These are phyloP conservation scores for Polyporus arcularius DNA, from an alignment of 768 basidiomycete species.

Conservation along the genomic window DNA sequence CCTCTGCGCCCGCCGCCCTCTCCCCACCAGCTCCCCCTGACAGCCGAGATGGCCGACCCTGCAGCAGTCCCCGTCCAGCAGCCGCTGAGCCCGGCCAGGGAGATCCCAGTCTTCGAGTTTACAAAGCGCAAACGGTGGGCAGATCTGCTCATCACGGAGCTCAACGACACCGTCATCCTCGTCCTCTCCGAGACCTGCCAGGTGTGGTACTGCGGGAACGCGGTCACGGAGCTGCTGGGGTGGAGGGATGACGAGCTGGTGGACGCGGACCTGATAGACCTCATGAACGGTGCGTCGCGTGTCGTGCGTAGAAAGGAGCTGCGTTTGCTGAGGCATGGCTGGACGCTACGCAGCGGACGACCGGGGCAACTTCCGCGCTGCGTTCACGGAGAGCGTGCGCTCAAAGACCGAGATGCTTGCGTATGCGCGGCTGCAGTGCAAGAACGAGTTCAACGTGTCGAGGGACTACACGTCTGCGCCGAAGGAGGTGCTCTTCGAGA, in stretches of 20 bases:
- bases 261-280: slow-evolving; percentile 62
- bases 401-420: slow-evolving; percentile 52
- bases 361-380: slow-evolving; percentile 42
- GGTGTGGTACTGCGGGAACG: slow-evolving; percentile 69
- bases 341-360: slow-evolving; percentile 50
- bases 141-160: slow-evolving; percentile 74
- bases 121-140: slow-evolving; percentile 88
- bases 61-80: background rate
- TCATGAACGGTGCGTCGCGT: slow-evolving; percentile 58
- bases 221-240: slow-evolving; percentile 71
- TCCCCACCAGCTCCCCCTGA: background rate
- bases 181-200: slow-evolving; percentile 63
- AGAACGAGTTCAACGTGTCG: slow-evolving; percentile 34
- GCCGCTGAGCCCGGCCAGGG: slow-evolving; percentile 10
- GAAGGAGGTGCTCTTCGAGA: slow-evolving; percentile 63
- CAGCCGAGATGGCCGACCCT: background rate
- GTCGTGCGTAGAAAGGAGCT: background rate
- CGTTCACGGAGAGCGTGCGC: slow-evolving; percentile 57
- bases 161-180: slow-evolving; percentile 71
- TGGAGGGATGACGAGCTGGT: slow-evolving; percentile 76
- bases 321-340: background rate
- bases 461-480: slow-evolving; percentile 26
- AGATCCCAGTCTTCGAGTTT: slow-evolving; percentile 61
- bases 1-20: background rate
- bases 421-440: slow-evolving; percentile 61